Conservation (phyloP, 805 yeast species). For the Middelhovenomyces tepae region DNA sequence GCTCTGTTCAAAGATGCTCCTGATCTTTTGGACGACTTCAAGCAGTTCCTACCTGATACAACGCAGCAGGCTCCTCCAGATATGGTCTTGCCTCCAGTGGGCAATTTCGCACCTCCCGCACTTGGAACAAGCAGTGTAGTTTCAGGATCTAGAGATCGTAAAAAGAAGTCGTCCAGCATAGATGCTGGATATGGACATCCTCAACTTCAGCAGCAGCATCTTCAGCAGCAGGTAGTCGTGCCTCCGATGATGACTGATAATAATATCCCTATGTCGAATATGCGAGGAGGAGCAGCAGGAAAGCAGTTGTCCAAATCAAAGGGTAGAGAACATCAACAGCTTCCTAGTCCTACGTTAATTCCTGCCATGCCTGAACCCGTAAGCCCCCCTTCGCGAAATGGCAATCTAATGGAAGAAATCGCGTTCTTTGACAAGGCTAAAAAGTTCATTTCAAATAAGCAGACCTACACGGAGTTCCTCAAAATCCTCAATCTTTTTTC, state of each 20-base stretch:
- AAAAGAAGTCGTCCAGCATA: too few species aligned
- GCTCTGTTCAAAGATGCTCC: slow-evolving; percentile 86
- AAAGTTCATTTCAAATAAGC: slow-evolving; percentile 79
- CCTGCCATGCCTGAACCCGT: slow-evolving; percentile 85
- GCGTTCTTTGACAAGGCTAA: slow-evolving; percentile 88
- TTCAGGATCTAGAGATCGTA: too few species aligned
- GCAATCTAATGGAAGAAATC: slow-evolving; percentile 72
- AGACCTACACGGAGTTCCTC: slow-evolving; percentile 83
- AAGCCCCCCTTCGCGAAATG: slow-evolving; percentile 39
- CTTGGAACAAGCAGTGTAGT: too few species aligned
- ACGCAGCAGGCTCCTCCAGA: slow-evolving; percentile 28
- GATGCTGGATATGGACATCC: not conserved
- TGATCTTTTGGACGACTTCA: slow-evolving; percentile 87
- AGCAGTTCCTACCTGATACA: slow-evolving; percentile 87
- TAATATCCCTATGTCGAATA: too few species aligned
- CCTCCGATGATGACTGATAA: too few species aligned
- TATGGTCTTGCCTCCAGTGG: slow-evolving; percentile 68
- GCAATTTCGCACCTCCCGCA: slow-evolving; percentile 79
- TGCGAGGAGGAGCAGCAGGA: slow-evolving; percentile 2
- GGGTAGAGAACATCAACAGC: not conserved
- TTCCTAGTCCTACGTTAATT: slow-evolving; percentile 56
- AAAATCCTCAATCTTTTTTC: slow-evolving; percentile 81
- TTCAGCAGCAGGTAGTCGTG: not conserved
- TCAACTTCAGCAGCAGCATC: not conserved
- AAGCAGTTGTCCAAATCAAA: not conserved